Evolutionary conservation across 805 yeast genomes (phyloP).

Genomic region (Ogataea wickerhamii): DNA sequence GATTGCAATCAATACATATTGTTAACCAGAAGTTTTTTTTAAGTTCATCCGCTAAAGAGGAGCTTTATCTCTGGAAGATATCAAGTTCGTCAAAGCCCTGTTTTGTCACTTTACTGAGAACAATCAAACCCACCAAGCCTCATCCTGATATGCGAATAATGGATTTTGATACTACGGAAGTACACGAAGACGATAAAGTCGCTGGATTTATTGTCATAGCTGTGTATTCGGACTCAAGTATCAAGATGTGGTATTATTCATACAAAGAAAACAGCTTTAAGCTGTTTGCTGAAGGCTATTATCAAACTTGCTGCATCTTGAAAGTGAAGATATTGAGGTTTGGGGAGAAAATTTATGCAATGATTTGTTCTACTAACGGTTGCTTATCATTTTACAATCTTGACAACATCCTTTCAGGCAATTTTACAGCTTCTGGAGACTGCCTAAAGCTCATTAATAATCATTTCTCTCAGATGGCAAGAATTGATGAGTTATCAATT

Average conservation of each 20-base stretch:
- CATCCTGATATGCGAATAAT: constrained; percentile 85
- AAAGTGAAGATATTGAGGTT: constrained; percentile 47
- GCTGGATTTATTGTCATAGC: constrained; percentile 55
- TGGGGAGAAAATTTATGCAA: constrained; percentile 32
- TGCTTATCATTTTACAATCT: constrained; percentile 60
- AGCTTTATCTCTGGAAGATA: constrained; percentile 75
- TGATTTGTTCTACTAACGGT: constrained; percentile 84
- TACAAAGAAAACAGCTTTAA: constrained; percentile 36
- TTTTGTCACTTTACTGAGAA: constrained; percentile 45
- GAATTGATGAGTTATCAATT: constrained; percentile 26
- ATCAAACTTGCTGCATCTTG: constrained; percentile 75
- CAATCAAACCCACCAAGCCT: constrained; percentile 50
- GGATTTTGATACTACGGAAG: constrained; percentile 64
- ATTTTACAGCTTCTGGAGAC: constrained; percentile 9
- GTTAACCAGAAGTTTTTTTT: constrained; percentile 48
- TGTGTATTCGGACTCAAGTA: constrained; percentile 81
- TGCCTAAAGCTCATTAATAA: constrained; percentile 3
- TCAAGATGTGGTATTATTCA: constrained; percentile 61
- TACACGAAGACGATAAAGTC: constrained; percentile 18
- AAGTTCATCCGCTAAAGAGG: constrained; percentile 82
- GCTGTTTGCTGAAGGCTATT: constrained; percentile 45
- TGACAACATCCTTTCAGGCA: constrained; percentile 18
- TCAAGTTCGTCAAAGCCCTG: constrained; percentile 23
- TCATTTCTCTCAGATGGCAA: neutral
- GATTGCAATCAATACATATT: constrained; percentile 71